Percentiles rank a stretch among this genome's conserved stretches.
Conservation (phyloP, 1,139 yeast species). For the Pichia sp. region DNA sequence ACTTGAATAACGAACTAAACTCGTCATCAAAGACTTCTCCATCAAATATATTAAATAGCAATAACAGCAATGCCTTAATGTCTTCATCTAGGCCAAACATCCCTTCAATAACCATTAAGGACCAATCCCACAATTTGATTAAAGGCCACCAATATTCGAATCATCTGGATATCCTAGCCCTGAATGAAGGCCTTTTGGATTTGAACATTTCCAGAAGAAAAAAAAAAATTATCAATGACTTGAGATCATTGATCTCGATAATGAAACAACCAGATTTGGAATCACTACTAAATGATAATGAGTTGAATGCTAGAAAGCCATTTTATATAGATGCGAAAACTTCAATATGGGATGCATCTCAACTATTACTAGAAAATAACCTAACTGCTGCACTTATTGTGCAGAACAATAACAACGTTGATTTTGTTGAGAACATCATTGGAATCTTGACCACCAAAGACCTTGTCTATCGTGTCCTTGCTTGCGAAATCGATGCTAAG, state of each 20-base stretch:
- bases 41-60: neutral
- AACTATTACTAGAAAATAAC: conserved; percentile 31
- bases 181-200: conserved; percentile 24
- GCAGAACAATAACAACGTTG: neutral
- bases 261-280: conserved; percentile 38
- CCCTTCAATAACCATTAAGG: conserved; percentile 10
- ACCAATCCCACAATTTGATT: neutral
- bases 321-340: conserved; percentile 34
- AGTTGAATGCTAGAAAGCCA: conserved; percentile 29
- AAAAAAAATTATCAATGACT: conserved; percentile 31
- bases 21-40: conserved; percentile 3
- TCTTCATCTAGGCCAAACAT: neutral
- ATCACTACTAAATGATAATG: conserved; percentile 29
- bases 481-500: conserved; percentile 33
- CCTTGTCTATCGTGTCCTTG: conserved; percentile 37
- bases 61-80: neutral
- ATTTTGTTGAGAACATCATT: conserved; percentile 30
- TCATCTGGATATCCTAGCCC: conserved; percentile 18
- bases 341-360: conserved; percentile 35
- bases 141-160: conserved; percentile 14
- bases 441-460: conserved; percentile 43
- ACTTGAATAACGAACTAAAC: conserved; percentile 23
- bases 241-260: conserved; percentile 32
- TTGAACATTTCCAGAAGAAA: conserved; percentile 25
- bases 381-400: conserved; percentile 37